Evolutionary conservation across 345 rosid genomes (phyloP), one percentile per base, ranked within the genome.

Genomic region (Microthlaspi erraticum): DNA sequence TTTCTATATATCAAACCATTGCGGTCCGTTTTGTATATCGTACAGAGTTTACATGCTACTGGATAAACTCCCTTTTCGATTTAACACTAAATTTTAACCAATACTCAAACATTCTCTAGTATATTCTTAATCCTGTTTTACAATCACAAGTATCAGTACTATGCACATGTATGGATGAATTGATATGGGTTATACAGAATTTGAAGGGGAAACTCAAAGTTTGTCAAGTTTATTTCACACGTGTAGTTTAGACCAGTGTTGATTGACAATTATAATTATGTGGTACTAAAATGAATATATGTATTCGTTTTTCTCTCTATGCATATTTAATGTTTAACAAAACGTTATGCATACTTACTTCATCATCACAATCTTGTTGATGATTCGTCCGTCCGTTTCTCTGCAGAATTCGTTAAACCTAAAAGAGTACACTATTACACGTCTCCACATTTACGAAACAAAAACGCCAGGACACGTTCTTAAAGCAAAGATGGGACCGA

Each of bases 381-480:
- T 32, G 45, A 18, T 12, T 6, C 9, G 13, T 18, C 18, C 39
- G 12, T 45, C 5, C 12, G 42, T 45, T 46, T 18, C 26, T 23
- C 34, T 64, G 9, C 2, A 12, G 0, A 52, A 41, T 66, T 54
- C 20, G 39, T 52, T 14, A 53, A 51, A 38, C 13, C 18, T n/a
- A 41, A 53, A 20, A 45, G 2, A 38, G 20, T 2, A 26, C 49
- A 46, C 13, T 31, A 58, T 37, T 59, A 19, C 45, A 59, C 34
- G 64, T 41, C 64, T 64, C 56, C 57, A 64, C 23, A 62, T 23
- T 14, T 29, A 61, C 23, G 49, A 33, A 9, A 23, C 37, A 37
- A 37, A 57, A 57, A 57, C 64, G 32, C 32, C 48, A 38, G 12
- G 33, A 59, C 12, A 10, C 46, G 61, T 38, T 41, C n/a, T 7